Conservation (phyloP, 208 protist species). For the Acanthamoeba triangularis region DNA sequence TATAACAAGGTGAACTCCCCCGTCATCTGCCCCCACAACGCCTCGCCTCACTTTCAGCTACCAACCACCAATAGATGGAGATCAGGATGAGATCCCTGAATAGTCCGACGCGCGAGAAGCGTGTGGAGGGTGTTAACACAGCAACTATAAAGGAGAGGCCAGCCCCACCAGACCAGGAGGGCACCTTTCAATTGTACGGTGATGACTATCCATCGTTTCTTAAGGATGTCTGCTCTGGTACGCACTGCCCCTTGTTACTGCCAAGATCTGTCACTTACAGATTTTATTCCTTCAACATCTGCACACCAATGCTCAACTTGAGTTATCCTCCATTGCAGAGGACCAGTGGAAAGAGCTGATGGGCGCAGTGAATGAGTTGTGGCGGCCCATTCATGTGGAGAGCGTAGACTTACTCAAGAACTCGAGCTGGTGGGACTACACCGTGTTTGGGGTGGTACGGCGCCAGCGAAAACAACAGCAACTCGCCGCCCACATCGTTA, state of each 20-base stretch:
- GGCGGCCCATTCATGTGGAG: slow-evolving; percentile 1
- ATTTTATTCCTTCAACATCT: neutral
- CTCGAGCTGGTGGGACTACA: slow-evolving; percentile 7
- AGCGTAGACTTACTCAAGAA: neutral
- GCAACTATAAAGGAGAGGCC: neutral
- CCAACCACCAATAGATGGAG: neutral
- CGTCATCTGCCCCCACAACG: no score
- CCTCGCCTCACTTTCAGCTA: no score
- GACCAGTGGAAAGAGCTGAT: neutral
- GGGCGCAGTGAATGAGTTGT: neutral
- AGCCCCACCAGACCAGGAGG: neutral
- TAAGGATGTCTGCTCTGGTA: neutral
- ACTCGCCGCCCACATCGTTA: neutral
- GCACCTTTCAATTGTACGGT: neutral
- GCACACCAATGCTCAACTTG: neutral
- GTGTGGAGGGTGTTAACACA: neutral
- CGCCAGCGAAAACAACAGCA: neutral
- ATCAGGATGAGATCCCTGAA: neutral
- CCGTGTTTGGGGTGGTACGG: neutral
- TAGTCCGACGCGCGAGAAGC: neutral
- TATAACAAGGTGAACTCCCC: no score
- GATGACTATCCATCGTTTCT: neutral
- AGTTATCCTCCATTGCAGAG: neutral
- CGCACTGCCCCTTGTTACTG: neutral
- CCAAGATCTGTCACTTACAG: no score